Conservation (phyloP, 306 rosid species). For the Begonia masoniana region DNA sequence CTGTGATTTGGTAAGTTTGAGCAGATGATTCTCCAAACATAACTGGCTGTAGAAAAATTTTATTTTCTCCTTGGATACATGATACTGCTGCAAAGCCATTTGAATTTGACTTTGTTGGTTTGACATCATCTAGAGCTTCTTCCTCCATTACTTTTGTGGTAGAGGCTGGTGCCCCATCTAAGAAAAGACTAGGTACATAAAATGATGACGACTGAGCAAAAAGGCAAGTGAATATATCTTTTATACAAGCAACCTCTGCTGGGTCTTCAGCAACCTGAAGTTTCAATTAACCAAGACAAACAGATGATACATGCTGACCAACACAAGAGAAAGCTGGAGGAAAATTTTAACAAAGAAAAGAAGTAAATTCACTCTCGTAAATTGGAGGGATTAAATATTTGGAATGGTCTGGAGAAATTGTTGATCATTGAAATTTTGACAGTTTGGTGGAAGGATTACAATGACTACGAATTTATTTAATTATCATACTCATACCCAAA, state of each 20-base stretch:
- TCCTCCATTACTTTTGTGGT: conserved; percentile 16
- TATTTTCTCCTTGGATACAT: conserved; percentile 14
- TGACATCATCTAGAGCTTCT: conserved; percentile 19
- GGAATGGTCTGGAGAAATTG: no score
- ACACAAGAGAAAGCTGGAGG: no score
- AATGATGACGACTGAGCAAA: conserved; percentile 24
- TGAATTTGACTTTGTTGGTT: conserved; percentile 14
- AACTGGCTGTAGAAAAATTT: conserved; percentile 12
- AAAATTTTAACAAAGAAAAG: no score
- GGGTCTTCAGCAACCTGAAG: conserved; percentile 71
- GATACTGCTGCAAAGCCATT: conserved; percentile 16
- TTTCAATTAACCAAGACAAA: conserved; percentile 10
- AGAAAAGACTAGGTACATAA: conserved; percentile 17
- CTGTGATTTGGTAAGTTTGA: conserved; percentile 3
- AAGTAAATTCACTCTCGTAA: no score
- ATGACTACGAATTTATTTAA: no score
- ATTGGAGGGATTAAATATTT: no score
- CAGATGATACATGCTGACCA: no score
- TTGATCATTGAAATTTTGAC: no score
- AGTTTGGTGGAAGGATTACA: no score
- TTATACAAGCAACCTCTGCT: conserved; percentile 34
- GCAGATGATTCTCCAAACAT: conserved; percentile 9
- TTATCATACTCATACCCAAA: no score
- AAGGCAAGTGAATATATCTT: conserved; percentile 34
- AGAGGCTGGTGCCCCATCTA: conserved; percentile 23